Evolutionary conservation across 2,329 filamentous ascomycete genomes (phyloP).

Genomic region (Chrysoporthe cubensis): DNA sequence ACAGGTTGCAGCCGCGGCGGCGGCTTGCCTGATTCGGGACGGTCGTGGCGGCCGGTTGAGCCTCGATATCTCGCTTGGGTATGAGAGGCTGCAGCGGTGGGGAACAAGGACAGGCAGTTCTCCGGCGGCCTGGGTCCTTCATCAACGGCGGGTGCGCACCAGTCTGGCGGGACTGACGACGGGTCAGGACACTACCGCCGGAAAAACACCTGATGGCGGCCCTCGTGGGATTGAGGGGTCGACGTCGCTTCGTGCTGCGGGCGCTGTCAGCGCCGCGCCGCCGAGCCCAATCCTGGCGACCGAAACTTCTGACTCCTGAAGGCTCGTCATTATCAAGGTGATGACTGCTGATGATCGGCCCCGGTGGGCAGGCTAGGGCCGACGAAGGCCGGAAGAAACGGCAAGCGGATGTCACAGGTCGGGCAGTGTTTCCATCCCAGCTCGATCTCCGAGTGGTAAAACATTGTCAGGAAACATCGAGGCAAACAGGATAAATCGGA

Average conservation of each 20-base stretch:
- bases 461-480: neutral
- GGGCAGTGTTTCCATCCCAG: neutral
- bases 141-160: neutral
- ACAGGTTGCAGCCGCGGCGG: constrained; percentile 2
- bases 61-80: constrained; percentile 29
- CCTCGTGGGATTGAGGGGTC: neutral
- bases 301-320: neutral
- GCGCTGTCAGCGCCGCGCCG: neutral
- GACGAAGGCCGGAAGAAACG: neutral
- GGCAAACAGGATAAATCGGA: neutral
- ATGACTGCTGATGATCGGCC: constrained; percentile 8
- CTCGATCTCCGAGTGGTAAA: neutral
- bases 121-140: neutral
- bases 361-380: neutral
- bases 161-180: constrained; percentile 9
- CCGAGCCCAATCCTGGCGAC: neutral
- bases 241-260: neutral
- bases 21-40: constrained; percentile 17
- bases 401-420: neutral
- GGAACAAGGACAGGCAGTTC: neutral
- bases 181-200: constrained; percentile 9
- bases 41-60: constrained; percentile 11
- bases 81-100: constrained; percentile 24
- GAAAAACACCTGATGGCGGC: constrained; percentile 11
- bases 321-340: constrained; percentile 3